Percentiles rank a stretch among this genome's conserved stretches.
Conservation (phyloP, 2,329 filamentous ascomycete species). For the Botrytis porri region DNA sequence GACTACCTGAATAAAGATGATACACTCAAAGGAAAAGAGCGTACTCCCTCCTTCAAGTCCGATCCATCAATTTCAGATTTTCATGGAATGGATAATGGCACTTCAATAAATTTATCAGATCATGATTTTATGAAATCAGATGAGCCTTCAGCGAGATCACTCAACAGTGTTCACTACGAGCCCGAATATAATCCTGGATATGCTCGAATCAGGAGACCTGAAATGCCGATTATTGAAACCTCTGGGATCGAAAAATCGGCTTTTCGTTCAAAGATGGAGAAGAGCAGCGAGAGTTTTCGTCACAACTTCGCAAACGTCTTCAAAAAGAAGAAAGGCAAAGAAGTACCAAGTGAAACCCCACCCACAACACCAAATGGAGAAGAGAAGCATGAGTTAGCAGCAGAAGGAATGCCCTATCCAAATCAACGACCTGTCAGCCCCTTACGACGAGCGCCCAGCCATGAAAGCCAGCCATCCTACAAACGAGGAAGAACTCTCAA, state of each 20-base stretch:
- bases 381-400: neutral
- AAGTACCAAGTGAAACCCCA: neutral
- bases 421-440: neutral
- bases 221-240: slow-evolving; percentile 15
- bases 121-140: slow-evolving; percentile 8
- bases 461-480: neutral
- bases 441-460: neutral
- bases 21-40: slow-evolving; percentile 4
- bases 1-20: slow-evolving; percentile 16
- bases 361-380: slow-evolving; percentile 2
- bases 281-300: slow-evolving; percentile 17
- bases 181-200: slow-evolving; percentile 7
- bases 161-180: neutral
- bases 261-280: slow-evolving; percentile 15
- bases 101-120: neutral
- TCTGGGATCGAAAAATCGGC: slow-evolving; percentile 18
- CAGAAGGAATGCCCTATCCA: neutral
- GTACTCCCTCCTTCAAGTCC: slow-evolving; percentile 1
- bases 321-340: slow-evolving; percentile 19
- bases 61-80: slow-evolving; percentile 12
- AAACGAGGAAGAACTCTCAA: neutral
- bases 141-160: neutral
- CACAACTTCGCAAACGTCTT: slow-evolving; percentile 14
- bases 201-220: slow-evolving; percentile 17
- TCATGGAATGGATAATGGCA: neutral